Conservation (phyloP, 2,329 filamentous ascomycete genomes). For the Diaporthe sp. region DNA sequence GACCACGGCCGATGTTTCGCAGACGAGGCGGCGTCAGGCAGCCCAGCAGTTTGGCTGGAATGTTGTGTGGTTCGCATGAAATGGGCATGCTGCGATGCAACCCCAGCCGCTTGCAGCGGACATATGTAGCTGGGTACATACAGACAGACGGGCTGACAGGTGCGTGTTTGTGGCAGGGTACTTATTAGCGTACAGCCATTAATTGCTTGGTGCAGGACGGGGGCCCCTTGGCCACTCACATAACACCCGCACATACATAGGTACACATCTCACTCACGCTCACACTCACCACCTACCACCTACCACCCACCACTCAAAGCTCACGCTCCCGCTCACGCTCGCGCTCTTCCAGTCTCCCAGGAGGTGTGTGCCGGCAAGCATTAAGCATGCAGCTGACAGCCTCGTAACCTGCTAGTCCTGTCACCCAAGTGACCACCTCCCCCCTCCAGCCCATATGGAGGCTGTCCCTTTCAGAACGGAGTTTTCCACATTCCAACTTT, state of each 20-base stretch:
- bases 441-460: not conserved
- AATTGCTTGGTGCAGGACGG: not conserved
- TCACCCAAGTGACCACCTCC: slow-evolving; percentile 9
- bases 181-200: not conserved
- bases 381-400: slow-evolving; percentile 37
- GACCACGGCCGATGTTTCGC: not conserved
- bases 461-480: no score
- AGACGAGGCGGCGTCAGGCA: not conserved
- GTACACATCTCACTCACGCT: no score
- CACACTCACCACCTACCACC: no score
- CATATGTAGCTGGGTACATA: no score
- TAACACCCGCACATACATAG: not conserved
- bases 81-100: slow-evolving; percentile 7
- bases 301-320: not conserved
- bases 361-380: slow-evolving; percentile 39
- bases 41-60: not conserved
- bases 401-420: slow-evolving; percentile 23
- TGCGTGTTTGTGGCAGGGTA: not conserved
- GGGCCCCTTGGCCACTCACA: not conserved
- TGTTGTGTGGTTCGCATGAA: slow-evolving; percentile 15
- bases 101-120: not conserved
- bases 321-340: not conserved
- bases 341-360: slow-evolving; percentile 37
- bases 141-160: not conserved
- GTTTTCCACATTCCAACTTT: not conserved